These are phyloP conservation scores for Radiomyces spectabilis DNA, from an alignment of 192 early-diverging fungal genomes.

Conservation along the genomic window DNA sequence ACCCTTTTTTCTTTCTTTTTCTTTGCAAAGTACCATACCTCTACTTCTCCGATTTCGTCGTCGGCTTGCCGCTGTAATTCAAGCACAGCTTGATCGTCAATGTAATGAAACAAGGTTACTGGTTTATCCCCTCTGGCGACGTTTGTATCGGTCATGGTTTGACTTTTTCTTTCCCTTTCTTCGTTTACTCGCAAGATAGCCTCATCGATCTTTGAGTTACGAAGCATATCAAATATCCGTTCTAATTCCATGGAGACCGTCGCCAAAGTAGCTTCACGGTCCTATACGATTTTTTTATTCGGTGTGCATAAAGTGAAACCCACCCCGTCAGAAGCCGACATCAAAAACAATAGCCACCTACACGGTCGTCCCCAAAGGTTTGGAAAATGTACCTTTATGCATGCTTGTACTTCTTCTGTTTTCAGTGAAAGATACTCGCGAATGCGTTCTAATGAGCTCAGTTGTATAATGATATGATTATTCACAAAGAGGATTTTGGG, in stretches of 20 bases:
- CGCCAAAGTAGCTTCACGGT: slow-evolving; percentile 8
- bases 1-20: background rate
- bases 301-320: background rate
- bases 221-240: slow-evolving; percentile 18
- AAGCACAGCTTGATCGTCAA: slow-evolving; percentile 28
- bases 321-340: background rate
- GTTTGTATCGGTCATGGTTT: background rate
- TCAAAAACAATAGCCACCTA: background rate
- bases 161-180: background rate
- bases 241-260: slow-evolving; percentile 14
- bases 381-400: slow-evolving; percentile 26
- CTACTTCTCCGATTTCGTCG: slow-evolving; percentile 26
- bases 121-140: background rate
- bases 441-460: slow-evolving; percentile 13
- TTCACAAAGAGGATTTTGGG: slow-evolving; percentile 21
- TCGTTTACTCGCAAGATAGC: slow-evolving; percentile 16
- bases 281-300: slow-evolving; percentile 3
- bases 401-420: background rate
- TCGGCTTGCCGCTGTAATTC: slow-evolving; percentile 24
- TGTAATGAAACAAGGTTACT: slow-evolving; percentile 24
- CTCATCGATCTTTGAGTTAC: slow-evolving; percentile 11
- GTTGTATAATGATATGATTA: slow-evolving; percentile 18
- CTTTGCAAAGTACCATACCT: slow-evolving; percentile 11
- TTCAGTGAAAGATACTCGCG: slow-evolving; percentile 10
- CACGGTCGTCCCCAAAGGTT: no score